These are phyloP conservation scores for cucumber (Cucumis sativus) DNA, from an alignment of 306 rosid genomes.

Conservation along the genomic window DNA sequence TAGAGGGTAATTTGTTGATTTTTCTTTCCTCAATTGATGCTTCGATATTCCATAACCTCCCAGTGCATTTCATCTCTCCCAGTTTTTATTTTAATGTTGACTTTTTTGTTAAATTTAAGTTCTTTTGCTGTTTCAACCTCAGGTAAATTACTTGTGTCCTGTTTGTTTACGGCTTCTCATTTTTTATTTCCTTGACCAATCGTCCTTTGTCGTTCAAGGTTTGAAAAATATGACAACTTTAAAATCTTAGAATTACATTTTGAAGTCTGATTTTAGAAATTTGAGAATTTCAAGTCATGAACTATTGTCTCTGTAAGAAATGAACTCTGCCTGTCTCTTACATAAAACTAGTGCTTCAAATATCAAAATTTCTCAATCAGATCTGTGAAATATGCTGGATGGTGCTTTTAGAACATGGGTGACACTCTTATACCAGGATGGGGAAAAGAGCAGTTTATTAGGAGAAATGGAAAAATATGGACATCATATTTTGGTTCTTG, in stretches of 20 bases:
- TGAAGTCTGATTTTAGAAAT: background rate
- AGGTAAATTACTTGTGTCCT: background rate
- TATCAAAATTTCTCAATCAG: background rate
- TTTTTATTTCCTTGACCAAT: background rate
- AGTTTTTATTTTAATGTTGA: background rate
- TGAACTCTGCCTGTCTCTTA: background rate
- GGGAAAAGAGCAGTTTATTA: background rate
- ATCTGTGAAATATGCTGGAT: background rate
- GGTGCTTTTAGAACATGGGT: background rate
- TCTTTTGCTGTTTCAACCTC: background rate
- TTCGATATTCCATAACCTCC: background rate
- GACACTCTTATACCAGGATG: background rate
- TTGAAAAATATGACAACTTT: background rate
- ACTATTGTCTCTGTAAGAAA: background rate
- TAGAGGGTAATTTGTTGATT: background rate
- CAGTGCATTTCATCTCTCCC: background rate
- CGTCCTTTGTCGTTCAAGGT: background rate
- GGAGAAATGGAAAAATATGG: background rate
- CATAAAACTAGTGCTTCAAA: background rate
- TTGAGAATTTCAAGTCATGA: background rate
- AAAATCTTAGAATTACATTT: background rate
- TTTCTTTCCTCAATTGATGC: background rate
- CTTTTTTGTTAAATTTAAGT: background rate
- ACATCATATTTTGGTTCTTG: background rate
- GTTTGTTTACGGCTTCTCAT: background rate